Evolutionary conservation across 169 alveolate genomes (phyloP).

Genomic region (Plasmodium billcollinsi): DNA sequence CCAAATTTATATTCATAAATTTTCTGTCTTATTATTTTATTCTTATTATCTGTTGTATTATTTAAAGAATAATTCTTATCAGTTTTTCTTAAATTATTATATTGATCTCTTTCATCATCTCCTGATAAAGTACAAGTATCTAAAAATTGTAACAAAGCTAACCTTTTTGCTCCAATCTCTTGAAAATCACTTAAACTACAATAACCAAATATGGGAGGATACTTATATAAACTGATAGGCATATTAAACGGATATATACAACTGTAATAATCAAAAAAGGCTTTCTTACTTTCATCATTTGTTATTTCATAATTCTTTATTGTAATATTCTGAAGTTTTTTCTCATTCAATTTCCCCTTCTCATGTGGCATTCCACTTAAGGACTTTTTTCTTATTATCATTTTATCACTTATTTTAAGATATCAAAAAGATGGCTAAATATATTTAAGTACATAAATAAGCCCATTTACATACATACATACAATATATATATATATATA

Average conservation of each 20-base stretch:
- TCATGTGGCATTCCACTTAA: constrained; percentile 33
- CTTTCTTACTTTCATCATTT: constrained; percentile 12
- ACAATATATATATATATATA: background rate
- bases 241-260: constrained; percentile 71
- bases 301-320: constrained; percentile 66
- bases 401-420: background rate
- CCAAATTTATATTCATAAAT: constrained; percentile 85
- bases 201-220: constrained; percentile 85
- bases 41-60: constrained; percentile 37
- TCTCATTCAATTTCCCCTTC: constrained; percentile 37
- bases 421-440: no score
- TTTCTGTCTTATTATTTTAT: constrained; percentile 54
- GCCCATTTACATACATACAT: background rate
- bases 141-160: constrained; percentile 78
- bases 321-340: constrained; percentile 69
- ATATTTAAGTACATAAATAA: background rate
- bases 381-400: constrained; percentile 67
- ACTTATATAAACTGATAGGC: constrained; percentile 79
- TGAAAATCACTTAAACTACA: constrained; percentile 85
- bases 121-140: constrained; percentile 51
- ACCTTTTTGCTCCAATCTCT: constrained; percentile 86
- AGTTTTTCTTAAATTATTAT: constrained; percentile 9
- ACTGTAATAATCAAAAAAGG: constrained; percentile 60
- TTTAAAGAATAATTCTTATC: constrained; percentile 8
- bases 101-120: constrained; percentile 30